Percentiles rank a stretch among this genome's conserved stretches.
phyloP scores from a whole-genome alignment of 192 early-diverging fungal species.

The Funneliformis mosseae region DNA sequence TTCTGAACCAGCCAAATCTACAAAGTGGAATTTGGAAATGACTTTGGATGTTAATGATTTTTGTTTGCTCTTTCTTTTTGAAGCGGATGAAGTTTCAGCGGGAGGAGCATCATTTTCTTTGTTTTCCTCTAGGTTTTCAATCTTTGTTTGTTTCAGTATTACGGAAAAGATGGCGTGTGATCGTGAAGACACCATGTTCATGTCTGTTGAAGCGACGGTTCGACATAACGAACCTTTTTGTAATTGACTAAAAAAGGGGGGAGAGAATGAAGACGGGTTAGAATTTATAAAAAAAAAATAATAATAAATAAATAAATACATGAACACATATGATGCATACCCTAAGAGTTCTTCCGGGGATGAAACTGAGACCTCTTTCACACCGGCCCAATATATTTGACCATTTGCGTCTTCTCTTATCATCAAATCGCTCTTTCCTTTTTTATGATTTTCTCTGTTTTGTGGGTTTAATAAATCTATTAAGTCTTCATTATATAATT shows the following conservation, averaged over 20 bases:
- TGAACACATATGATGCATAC: constrained; percentile 32
- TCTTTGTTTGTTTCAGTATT: constrained; percentile 73
- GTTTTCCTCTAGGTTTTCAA: constrained; percentile 42
- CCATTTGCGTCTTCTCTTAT: constrained; percentile 86
- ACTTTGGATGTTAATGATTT: constrained; percentile 45
- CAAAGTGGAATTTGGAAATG: constrained; percentile 94
- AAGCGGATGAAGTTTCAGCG: constrained; percentile 31
- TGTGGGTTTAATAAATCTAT: constrained; percentile 75
- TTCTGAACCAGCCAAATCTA: constrained; percentile 98
- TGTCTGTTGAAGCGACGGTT: constrained; percentile 89
- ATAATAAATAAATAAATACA: not conserved
- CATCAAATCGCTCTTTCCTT: constrained; percentile 44
- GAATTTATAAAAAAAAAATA: constrained; percentile 1
- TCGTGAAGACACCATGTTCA: constrained; percentile 91
- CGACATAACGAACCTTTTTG: constrained; percentile 57
- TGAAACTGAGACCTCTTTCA: constrained; percentile 73
- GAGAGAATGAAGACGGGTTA: too few species aligned
- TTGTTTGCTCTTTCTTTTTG: constrained; percentile 29
- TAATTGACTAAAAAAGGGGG: constrained; percentile 42
- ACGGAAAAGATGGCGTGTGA: constrained; percentile 97
- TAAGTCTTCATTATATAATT: constrained; percentile 97
- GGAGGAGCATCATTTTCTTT: constrained; percentile 30
- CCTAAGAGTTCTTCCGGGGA: constrained; percentile 67
- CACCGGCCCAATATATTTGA: constrained; percentile 83
- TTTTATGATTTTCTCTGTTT: constrained; percentile 32